A percentile compares a stretch with the other conserved stretches of the same genome.
phyloP scores from a whole-genome alignment of 495 filamentous ascomycete species.

The Tuber borchii region DNA sequence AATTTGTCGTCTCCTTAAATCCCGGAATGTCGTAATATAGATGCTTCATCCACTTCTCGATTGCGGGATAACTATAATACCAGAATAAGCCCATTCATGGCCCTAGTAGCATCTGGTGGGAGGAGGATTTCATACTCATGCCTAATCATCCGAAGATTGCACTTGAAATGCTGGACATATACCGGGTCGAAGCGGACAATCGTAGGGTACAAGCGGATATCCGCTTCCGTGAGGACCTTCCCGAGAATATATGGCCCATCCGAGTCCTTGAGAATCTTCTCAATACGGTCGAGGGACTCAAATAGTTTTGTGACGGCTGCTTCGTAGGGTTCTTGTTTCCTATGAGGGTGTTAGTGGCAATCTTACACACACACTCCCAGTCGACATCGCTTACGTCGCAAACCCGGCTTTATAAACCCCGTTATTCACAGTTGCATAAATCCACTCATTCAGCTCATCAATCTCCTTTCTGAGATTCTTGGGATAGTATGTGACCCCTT shows the following conservation, averaged over 20 bases:
- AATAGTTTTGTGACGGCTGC: constrained; percentile 62
- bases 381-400: constrained; percentile 35
- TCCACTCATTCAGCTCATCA: constrained; percentile 72
- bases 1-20: constrained; percentile 65
- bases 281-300: constrained; percentile 61
- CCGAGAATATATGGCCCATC: constrained; percentile 63
- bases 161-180: constrained; percentile 93
- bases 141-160: constrained; percentile 76
- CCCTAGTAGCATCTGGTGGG: background rate
- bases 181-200: constrained; percentile 80
- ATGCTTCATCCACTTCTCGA: constrained; percentile 62
- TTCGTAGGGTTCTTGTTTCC: constrained; percentile 70
- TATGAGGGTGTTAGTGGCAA: background rate
- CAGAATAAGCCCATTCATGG: constrained; percentile 16
- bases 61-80: constrained; percentile 55
- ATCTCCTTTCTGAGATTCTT: constrained; percentile 55
- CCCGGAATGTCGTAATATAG: constrained; percentile 66
- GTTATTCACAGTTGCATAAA: constrained; percentile 78
- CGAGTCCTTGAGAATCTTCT: constrained; percentile 56
- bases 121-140: constrained; percentile 52
- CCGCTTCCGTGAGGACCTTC: constrained; percentile 64
- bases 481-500: constrained; percentile 61
- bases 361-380: background rate
- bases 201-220: constrained; percentile 76
- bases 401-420: constrained; percentile 65